Percentiles rank a stretch among this genome's conserved stretches.
Conservation (phyloP, 495 filamentous ascomycete genomes). For the Tirmania nivea region DNA sequence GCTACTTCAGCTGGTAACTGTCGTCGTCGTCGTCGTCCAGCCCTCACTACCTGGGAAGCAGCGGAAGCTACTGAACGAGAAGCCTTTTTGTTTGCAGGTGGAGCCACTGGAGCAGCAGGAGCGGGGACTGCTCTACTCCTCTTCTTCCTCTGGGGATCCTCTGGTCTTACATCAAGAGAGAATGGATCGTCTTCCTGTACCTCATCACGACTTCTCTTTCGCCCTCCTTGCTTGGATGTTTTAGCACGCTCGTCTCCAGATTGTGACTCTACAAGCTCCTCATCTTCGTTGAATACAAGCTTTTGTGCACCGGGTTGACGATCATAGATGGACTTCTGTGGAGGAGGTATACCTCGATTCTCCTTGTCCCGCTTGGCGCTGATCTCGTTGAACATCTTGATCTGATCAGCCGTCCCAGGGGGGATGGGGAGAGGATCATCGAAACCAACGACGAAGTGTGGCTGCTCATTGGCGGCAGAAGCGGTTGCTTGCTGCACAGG, state of each 20-base stretch:
- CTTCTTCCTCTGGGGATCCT: not conserved
- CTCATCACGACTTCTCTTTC: not conserved
- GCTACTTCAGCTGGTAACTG: no score
- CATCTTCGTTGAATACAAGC: not conserved
- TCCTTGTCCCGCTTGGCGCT: not conserved
- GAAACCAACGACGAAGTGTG: not conserved
- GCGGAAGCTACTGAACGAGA: not conserved
- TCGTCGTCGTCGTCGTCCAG: no score
- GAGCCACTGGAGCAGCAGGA: constrained; percentile 4
- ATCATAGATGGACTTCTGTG: not conserved
- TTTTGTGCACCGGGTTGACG: not conserved
- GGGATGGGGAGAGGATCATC: not conserved
- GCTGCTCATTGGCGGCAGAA: not conserved
- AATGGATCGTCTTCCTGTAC: not conserved
- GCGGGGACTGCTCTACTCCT: not conserved
- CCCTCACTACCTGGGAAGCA: no score
- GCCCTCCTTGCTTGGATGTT: no score
- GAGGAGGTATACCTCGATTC: no score
- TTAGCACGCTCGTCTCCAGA: not conserved
- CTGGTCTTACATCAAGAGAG: no score
- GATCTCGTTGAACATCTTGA: not conserved
- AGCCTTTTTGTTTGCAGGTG: not conserved
- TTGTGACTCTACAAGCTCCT: not conserved
- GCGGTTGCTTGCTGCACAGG: not conserved
- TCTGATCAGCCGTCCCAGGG: not conserved